These are phyloP conservation scores for Diaporthe vexans DNA, from an alignment of 2,329 filamentous ascomycete genomes.

Conservation along the genomic window DNA sequence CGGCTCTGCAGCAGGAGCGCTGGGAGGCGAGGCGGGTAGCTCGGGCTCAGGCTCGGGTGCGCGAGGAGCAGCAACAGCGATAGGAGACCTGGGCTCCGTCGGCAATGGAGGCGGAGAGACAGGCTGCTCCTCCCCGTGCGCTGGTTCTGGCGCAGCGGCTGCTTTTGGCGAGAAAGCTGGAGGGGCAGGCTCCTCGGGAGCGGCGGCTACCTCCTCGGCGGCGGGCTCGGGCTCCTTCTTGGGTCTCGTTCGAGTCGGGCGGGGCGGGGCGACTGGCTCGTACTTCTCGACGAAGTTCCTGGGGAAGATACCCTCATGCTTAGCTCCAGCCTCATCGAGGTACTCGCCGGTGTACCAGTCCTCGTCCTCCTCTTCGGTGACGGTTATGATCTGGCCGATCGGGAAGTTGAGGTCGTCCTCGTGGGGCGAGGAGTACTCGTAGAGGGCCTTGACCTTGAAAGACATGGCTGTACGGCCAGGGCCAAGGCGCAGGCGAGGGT, in stretches of 20 bases:
- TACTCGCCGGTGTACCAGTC: conserved; percentile 97
- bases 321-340: conserved; percentile 79
- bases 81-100: conserved; percentile 44
- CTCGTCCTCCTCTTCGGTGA: conserved; percentile 90
- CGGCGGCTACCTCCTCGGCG: conserved; percentile 43
- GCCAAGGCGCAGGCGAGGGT: conserved; percentile 25
- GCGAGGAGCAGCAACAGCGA: conserved; percentile 50
- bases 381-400: conserved; percentile 90
- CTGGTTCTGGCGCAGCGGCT: conserved; percentile 51
- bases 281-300: conserved; percentile 98
- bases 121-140: conserved; percentile 53
- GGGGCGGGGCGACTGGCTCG: conserved; percentile 90
- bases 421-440: conserved; percentile 92
- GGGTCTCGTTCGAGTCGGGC: conserved; percentile 80
- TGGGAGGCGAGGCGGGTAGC: conserved; percentile 53
- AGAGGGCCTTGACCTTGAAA: conserved; percentile 97
- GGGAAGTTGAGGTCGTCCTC: conserved; percentile 94
- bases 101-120: conserved; percentile 49
- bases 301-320: conserved; percentile 90
- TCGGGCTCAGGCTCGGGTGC: conserved; percentile 55
- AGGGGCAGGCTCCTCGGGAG: conserved; percentile 46
- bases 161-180: conserved; percentile 44
- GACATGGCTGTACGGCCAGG: conserved; percentile 69
- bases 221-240: conserved; percentile 70
- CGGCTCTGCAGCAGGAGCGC: conserved; percentile 25